Conservation (phyloP, 2,329 filamentous ascomycete species). For the Calonectria fujianensis region DNA sequence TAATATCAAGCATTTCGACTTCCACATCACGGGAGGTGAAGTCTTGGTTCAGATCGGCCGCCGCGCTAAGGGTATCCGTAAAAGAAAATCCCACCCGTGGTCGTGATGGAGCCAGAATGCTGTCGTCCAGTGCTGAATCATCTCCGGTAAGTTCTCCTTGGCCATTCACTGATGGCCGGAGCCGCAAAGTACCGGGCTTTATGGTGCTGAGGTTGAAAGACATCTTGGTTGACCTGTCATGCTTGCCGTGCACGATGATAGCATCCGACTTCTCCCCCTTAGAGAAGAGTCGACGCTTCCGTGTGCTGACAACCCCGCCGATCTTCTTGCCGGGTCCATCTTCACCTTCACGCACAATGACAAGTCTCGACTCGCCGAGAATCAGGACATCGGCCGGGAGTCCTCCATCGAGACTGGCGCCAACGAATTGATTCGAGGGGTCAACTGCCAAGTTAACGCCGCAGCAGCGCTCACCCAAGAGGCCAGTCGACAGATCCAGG, state of each 20-base stretch:
- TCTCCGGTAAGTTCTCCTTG: slow-evolving; percentile 50
- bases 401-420: slow-evolving; percentile 58
- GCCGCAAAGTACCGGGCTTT: slow-evolving; percentile 62
- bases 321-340: slow-evolving; percentile 67
- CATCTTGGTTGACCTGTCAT: slow-evolving; percentile 60
- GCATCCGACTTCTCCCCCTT: slow-evolving; percentile 67
- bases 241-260: slow-evolving; percentile 73
- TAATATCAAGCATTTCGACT: slow-evolving; percentile 78
- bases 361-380: slow-evolving; percentile 73
- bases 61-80: slow-evolving; percentile 69
- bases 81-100: slow-evolving; percentile 69
- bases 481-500: slow-evolving; percentile 70
- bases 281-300: slow-evolving; percentile 60
- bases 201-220: slow-evolving; percentile 71
- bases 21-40: slow-evolving; percentile 73
- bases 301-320: slow-evolving; percentile 61
- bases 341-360: slow-evolving; percentile 73
- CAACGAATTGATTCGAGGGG: slow-evolving; percentile 51
- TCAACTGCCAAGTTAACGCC: slow-evolving; percentile 69
- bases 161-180: slow-evolving; percentile 54
- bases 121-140: slow-evolving; percentile 46
- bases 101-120: slow-evolving; percentile 55
- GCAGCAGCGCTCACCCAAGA: slow-evolving; percentile 75
- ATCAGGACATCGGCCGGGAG: slow-evolving; percentile 73
- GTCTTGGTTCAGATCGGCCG: slow-evolving; percentile 71